A percentile compares a stretch with the other conserved stretches of the same genome.
phyloP scores from a whole-genome alignment of 768 basidiomycete genomes.

The Russula lepida region DNA sequence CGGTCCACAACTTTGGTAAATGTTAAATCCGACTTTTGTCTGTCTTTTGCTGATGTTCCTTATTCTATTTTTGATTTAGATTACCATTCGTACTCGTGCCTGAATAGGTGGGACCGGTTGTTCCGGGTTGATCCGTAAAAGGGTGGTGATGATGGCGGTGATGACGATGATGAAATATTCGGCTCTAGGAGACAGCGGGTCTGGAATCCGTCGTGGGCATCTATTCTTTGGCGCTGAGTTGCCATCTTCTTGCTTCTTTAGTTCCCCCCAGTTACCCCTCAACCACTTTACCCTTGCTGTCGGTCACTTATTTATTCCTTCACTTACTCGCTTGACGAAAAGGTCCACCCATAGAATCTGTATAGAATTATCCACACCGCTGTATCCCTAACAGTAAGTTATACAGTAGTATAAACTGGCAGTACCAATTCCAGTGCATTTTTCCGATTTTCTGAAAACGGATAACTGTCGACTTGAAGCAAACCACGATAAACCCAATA shows the following conservation, averaged over 20 bases:
- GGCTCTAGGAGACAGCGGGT: not conserved
- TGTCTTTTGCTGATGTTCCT: not conserved
- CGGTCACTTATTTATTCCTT: not conserved
- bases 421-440: too few species aligned
- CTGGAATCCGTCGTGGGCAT: not conserved
- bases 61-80: slow-evolving; percentile 28
- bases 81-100: slow-evolving; percentile 50
- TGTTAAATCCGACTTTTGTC: not conserved
- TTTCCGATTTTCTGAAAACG: too few species aligned
- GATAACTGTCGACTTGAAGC: too few species aligned
- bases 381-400: not conserved
- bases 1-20: slow-evolving; percentile 46
- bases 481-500: too few species aligned
- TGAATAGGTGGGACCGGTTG: slow-evolving; percentile 41
- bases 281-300: not conserved
- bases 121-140: not conserved
- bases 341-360: not conserved
- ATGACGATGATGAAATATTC: not conserved
- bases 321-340: not conserved
- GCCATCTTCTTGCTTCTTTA: too few species aligned
- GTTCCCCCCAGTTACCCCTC: not conserved
- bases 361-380: not conserved
- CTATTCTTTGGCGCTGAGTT: not conserved
- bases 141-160: not conserved
- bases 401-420: too few species aligned